These are phyloP conservation scores for Penicillium sp. DNA, from an alignment of 2,329 filamentous ascomycete species.

Conservation along the genomic window DNA sequence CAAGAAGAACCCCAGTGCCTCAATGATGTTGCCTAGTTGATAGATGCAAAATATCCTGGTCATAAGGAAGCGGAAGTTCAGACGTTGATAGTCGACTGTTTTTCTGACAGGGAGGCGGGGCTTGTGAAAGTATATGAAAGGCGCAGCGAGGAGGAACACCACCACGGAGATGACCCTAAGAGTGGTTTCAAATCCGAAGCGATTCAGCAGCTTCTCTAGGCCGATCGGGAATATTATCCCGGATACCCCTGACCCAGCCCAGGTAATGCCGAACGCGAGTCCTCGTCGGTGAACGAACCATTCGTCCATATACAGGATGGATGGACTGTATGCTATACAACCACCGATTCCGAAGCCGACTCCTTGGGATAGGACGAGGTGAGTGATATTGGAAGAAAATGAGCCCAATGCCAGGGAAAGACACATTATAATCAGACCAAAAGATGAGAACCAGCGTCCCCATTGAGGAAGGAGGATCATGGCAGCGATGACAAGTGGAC, in stretches of 20 bases:
- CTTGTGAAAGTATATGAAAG: constrained; percentile 39
- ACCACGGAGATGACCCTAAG: constrained; percentile 44
- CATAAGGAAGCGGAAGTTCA: constrained; percentile 39
- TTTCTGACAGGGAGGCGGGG: constrained; percentile 39
- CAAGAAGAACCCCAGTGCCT: constrained; percentile 39
- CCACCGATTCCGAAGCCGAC: constrained; percentile 46
- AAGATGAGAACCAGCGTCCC: constrained; percentile 21
- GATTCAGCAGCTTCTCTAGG: constrained; percentile 43
- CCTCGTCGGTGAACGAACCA: constrained; percentile 51
- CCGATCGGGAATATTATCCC: constrained; percentile 48
- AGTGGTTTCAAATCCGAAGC: constrained; percentile 46
- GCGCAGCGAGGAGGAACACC: constrained; percentile 20
- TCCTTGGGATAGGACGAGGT: constrained; percentile 28
- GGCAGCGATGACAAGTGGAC: constrained; percentile 18
- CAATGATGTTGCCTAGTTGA: constrained; percentile 43
- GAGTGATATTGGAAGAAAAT: constrained; percentile 22
- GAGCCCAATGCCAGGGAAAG: constrained; percentile 25
- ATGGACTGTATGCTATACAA: constrained; percentile 48
- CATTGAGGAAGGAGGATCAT: constrained; percentile 21
- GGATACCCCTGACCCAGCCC: constrained; percentile 38
- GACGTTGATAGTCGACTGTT: constrained; percentile 34
- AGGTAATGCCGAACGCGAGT: constrained; percentile 46
- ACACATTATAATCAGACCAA: constrained; percentile 23
- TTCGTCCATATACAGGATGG: constrained; percentile 49
- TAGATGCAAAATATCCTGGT: constrained; percentile 45